Conservation (phyloP, 2,329 filamentous ascomycete genomes). For the Nakataea oryzae region DNA sequence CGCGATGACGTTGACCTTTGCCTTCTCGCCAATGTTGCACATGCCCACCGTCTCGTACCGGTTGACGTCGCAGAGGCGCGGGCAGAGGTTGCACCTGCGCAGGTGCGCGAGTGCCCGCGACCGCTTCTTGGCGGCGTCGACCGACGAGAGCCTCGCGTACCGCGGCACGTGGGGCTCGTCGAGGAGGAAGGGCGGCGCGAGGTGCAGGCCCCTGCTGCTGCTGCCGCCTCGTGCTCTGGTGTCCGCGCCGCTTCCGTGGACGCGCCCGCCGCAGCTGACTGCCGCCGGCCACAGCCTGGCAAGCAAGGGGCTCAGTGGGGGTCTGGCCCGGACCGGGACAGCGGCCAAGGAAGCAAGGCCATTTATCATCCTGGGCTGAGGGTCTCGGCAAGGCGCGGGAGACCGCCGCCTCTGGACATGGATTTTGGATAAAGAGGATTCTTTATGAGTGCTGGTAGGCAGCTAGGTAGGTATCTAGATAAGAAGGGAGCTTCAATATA, state of each 20-base stretch:
- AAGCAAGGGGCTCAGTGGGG: not conserved
- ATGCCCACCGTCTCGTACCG: conserved; percentile 69
- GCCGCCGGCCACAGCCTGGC: not conserved
- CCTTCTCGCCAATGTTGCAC: conserved; percentile 66
- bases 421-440: not conserved
- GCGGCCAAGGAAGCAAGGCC: not conserved
- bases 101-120: conserved; percentile 66
- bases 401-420: not conserved
- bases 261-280: not conserved
- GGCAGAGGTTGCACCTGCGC: conserved; percentile 71
- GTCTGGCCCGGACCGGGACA: not conserved
- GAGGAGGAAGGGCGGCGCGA: conserved; percentile 58
- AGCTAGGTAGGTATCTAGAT: too few species aligned
- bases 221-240: not conserved
- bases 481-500: too few species aligned
- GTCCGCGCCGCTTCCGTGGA: not conserved
- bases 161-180: conserved; percentile 59
- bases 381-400: not conserved
- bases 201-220: conserved; percentile 26
- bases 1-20: conserved; percentile 74
- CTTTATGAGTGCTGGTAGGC: too few species aligned
- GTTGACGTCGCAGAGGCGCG: conserved; percentile 67
- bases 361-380: not conserved
- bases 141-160: conserved; percentile 57
- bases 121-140: conserved; percentile 63